Evolutionary conservation across 129 eudicot genomes (phyloP).

Genomic region (Flaveria robusta): DNA sequence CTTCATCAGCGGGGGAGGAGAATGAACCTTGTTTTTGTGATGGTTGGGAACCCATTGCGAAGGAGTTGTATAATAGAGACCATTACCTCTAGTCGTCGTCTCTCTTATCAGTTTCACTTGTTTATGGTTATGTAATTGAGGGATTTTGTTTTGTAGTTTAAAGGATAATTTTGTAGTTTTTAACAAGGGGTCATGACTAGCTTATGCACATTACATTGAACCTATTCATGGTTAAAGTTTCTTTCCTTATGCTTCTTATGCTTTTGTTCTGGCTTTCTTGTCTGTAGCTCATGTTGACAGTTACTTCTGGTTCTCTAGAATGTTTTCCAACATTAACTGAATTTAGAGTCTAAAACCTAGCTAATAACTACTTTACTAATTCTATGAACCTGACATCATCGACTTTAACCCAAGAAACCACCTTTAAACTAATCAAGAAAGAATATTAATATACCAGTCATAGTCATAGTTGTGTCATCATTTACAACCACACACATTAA

Average conservation of each 20-base stretch:
- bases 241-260: slow-evolving; percentile 2
- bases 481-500: not conserved
- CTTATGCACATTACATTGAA: not conserved
- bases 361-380: slow-evolving; percentile 3
- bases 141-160: too few relatives aligned
- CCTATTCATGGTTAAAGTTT: not conserved
- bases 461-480: slow-evolving; percentile 23
- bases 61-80: too few relatives aligned
- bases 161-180: too few relatives aligned
- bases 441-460: slow-evolving; percentile 9
- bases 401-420: slow-evolving; percentile 15
- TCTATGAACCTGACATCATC: not conserved
- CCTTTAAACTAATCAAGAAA: not conserved
- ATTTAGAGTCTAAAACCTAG: not conserved
- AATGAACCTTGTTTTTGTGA: too few relatives aligned
- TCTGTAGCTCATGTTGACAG: not conserved
- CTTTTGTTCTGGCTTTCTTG: slow-evolving; percentile 22
- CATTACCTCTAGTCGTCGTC: too few relatives aligned
- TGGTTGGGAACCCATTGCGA: too few relatives aligned
- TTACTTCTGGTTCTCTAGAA: slow-evolving; percentile 1
- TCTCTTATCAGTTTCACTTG: too few relatives aligned
- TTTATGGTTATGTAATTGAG: too few relatives aligned
- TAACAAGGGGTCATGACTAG: not conserved
- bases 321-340: not conserved
- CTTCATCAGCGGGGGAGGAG: too few relatives aligned